These are phyloP conservation scores for Amanita rimosa DNA, from an alignment of 768 basidiomycete genomes.

Conservation along the genomic window DNA sequence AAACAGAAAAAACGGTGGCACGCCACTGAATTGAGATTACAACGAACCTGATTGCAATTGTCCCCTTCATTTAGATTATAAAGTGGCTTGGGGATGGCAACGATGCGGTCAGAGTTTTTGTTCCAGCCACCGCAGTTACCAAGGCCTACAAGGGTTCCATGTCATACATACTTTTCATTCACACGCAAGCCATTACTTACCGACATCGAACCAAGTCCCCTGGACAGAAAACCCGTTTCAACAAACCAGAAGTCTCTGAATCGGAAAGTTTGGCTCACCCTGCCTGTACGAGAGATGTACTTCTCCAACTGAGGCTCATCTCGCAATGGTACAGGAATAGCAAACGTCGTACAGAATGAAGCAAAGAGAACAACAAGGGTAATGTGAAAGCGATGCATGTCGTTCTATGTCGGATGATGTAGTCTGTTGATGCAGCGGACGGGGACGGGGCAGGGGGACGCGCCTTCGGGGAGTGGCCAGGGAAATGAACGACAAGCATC, in stretches of 20 bases:
- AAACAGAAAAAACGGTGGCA: slow-evolving; percentile 11
- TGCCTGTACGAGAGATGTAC: not conserved
- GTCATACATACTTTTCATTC: not conserved
- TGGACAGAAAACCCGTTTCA: too few relatives aligned
- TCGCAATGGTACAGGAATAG: not conserved
- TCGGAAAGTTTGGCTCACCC: not conserved
- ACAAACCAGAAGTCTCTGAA: not conserved
- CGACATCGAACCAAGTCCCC: slow-evolving; percentile 5
- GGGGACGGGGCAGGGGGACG: too few relatives aligned
- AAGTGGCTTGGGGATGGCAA: slow-evolving; percentile 46
- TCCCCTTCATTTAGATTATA: slow-evolving; percentile 38
- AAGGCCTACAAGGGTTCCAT: slow-evolving; percentile 15
- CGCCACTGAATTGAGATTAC: not conserved
- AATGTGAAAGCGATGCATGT: not conserved
- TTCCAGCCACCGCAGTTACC: slow-evolving; percentile 58
- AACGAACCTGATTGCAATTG: slow-evolving; percentile 51
- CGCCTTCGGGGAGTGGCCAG: not conserved
- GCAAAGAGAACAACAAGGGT: slow-evolving; percentile 1
- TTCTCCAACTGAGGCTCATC: not conserved
- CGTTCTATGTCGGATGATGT: not conserved
- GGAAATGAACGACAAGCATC: not conserved
- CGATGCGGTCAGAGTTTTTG: slow-evolving; percentile 37
- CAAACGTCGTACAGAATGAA: not conserved
- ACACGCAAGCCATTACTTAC: not conserved
- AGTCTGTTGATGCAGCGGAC: too few relatives aligned